These are phyloP conservation scores for Penicillium sp. DNA, from an alignment of 2,329 filamentous ascomycete genomes.

Conservation along the genomic window DNA sequence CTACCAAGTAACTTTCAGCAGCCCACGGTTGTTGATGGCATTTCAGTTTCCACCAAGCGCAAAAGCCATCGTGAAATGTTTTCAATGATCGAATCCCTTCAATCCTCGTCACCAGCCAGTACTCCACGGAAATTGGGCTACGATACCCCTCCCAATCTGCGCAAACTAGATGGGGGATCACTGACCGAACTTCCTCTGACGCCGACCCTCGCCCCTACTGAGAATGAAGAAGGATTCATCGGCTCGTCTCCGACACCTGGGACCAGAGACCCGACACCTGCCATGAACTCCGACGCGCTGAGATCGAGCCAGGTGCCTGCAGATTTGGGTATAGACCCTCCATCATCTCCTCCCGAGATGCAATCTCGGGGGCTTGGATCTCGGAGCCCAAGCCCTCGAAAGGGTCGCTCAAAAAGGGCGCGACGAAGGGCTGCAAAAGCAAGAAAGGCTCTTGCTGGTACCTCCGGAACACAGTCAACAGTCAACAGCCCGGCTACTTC, in stretches of 20 bases:
- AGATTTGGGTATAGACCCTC: slow-evolving; percentile 24
- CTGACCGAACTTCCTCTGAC: slow-evolving; percentile 38
- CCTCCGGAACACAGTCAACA: slow-evolving; percentile 3
- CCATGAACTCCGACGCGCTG: slow-evolving; percentile 26
- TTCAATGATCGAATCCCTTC: slow-evolving; percentile 66
- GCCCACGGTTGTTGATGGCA: slow-evolving; percentile 60
- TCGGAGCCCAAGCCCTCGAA: slow-evolving; percentile 22
- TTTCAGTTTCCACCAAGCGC: slow-evolving; percentile 65
- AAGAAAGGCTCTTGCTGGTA: slow-evolving; percentile 12
- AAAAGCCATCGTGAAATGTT: slow-evolving; percentile 63
- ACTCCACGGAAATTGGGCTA: slow-evolving; percentile 28
- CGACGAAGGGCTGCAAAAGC: slow-evolving; percentile 15
- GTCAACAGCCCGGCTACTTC: slow-evolving; percentile 9
- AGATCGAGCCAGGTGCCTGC: not conserved
- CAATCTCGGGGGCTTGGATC: no score
- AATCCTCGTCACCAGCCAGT: slow-evolving; percentile 45
- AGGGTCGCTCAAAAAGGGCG: slow-evolving; percentile 8
- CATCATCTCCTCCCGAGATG: slow-evolving; percentile 38
- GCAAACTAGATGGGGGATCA: slow-evolving; percentile 24
- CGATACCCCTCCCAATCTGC: slow-evolving; percentile 31
- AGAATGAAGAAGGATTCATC: slow-evolving; percentile 47
- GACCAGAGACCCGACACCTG: slow-evolving; percentile 34
- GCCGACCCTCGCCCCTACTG: slow-evolving; percentile 42
- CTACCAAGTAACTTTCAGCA: slow-evolving; percentile 34
- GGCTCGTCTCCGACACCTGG: slow-evolving; percentile 54